Evolutionary conservation across 1,139 yeast species (phyloP), one percentile per base, ranked within the genome.

Genomic region (Nakaseomyces uthaithaninus): DNA sequence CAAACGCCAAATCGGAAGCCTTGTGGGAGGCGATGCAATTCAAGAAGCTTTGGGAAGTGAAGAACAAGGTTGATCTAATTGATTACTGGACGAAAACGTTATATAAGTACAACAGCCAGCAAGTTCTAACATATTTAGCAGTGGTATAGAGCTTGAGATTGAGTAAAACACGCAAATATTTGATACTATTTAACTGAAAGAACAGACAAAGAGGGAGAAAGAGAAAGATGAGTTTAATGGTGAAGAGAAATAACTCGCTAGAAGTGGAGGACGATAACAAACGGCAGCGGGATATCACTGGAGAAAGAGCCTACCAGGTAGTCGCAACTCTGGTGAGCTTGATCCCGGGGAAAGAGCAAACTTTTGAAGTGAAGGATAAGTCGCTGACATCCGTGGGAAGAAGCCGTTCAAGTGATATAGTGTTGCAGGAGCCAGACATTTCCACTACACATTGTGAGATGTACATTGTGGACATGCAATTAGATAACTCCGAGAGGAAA

Each of bases 401-500:
- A 44, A 78, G 86, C 47, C 68, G 77, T 42, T 63, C 71, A 9
- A 77, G 84, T 57, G 84, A 79, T 47, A 59, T 79, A n/a, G 61
- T 64, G 17, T 59, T 81, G 10, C 49, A 54, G 10, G 82, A 79
- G 2, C 63, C 68, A 1, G 89, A 81, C 51, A 78, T 80, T 9
- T 80, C 89, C 1, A 76, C 85, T 0, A 65, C 66, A 35, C 93
- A 81, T 55, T 77, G 86, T 48, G 69, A 71, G 44, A 57, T 80
- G 12, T 60, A 69, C 12, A 55, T 72, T 3, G 49, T 63, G 7
- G 54, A 50, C 23, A 61, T 66, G 43, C 55, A 64, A 3, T 50
- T 62, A 19, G 65, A 64, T 23, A 62, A 65, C 17, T 63, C 62
- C 17, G 57, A 58, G 14, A 57, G 67, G 22, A 72, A 69, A 37